Conservation (phyloP, 2,329 filamentous ascomycete genomes). For the Cladosporium austrohemisphaericum region DNA sequence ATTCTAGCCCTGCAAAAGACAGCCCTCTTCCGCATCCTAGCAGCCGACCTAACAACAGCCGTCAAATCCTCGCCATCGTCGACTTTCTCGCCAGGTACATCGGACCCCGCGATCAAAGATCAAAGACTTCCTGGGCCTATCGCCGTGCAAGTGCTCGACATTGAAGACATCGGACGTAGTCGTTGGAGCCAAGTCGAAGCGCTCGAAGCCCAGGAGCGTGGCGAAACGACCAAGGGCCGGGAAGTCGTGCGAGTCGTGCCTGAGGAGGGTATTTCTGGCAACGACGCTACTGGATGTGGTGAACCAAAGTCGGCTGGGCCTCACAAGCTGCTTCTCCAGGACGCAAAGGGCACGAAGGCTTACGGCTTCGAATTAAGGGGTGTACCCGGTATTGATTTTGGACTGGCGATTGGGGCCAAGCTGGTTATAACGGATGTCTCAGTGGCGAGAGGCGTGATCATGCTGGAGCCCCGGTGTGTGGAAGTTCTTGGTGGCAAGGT, state of each 20-base stretch:
- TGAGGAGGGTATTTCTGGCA: slow-evolving; percentile 37
- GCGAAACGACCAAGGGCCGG: slow-evolving; percentile 69
- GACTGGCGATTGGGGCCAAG: slow-evolving; percentile 75
- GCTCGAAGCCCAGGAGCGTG: slow-evolving; percentile 68
- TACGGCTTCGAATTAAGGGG: slow-evolving; percentile 69
- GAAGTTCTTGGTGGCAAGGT: slow-evolving; percentile 84
- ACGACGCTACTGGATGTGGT: slow-evolving; percentile 36
- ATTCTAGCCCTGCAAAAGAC: slow-evolving; percentile 72
- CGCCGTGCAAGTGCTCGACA: slow-evolving; percentile 76
- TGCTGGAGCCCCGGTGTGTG: slow-evolving; percentile 67
- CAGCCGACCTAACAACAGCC: slow-evolving; percentile 68
- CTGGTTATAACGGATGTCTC: slow-evolving; percentile 64
- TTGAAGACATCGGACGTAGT: slow-evolving; percentile 76
- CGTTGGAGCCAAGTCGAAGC: slow-evolving; percentile 85
- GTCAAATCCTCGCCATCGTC: slow-evolving; percentile 42
- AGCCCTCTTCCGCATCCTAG: slow-evolving; percentile 73
- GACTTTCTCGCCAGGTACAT: slow-evolving; percentile 57
- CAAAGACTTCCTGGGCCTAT: slow-evolving; percentile 58
- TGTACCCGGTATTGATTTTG: slow-evolving; percentile 63
- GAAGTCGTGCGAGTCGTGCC: slow-evolving; percentile 74
- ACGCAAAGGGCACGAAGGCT: slow-evolving; percentile 64
- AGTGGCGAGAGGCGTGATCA: slow-evolving; percentile 70
- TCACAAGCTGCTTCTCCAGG: slow-evolving; percentile 79
- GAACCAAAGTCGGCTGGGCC: slow-evolving; percentile 48
- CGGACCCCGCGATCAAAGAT: slow-evolving; percentile 53